Evolutionary conservation across 768 basidiomycete genomes (phyloP).

Genomic region (Suillus weaverae): DNA sequence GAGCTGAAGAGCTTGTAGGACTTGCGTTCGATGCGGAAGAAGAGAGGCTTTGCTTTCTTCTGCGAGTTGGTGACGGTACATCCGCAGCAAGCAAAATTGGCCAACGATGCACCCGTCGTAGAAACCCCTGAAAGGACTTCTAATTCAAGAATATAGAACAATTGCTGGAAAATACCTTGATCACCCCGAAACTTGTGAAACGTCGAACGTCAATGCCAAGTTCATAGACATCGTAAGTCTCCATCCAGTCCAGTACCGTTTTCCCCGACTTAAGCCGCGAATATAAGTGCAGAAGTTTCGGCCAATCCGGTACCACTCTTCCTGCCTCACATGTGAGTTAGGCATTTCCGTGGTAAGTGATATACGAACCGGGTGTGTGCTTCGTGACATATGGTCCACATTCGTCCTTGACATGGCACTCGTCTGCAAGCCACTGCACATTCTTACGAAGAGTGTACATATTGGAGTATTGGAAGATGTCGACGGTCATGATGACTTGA

Average conservation of each 20-base stretch:
- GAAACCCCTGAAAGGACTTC: slow-evolving; percentile 63
- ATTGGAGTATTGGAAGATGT: slow-evolving; percentile 97
- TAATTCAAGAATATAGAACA: neutral
- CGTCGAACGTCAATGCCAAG: slow-evolving; percentile 87
- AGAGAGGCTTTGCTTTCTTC: slow-evolving; percentile 33
- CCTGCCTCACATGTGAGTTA: slow-evolving; percentile 34
- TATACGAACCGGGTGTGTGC: slow-evolving; percentile 45
- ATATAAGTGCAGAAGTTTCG: slow-evolving; percentile 82
- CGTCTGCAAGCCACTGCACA: slow-evolving; percentile 85
- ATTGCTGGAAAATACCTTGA: slow-evolving; percentile 59
- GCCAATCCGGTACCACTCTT: slow-evolving; percentile 75
- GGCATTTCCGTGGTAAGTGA: neutral
- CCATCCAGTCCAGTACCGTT: slow-evolving; percentile 88
- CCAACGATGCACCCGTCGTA: slow-evolving; percentile 92
- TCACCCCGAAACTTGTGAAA: slow-evolving; percentile 96
- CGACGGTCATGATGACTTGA: slow-evolving; percentile 93
- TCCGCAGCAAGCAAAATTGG: slow-evolving; percentile 66
- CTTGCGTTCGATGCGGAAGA: slow-evolving; percentile 3
- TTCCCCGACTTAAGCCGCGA: slow-evolving; percentile 81
- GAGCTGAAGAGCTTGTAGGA: neutral
- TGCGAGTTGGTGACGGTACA: slow-evolving; percentile 21
- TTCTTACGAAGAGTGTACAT: slow-evolving; percentile 91
- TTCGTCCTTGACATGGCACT: slow-evolving; percentile 81
- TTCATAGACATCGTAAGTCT: slow-evolving; percentile 63
- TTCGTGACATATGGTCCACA: slow-evolving; percentile 91